Percentiles rank a stretch among this genome's conserved stretches.
These are phyloP conservation scores for Leishmania turanica DNA, from an alignment of 208 protist genomes.

Conservation along the genomic window DNA sequence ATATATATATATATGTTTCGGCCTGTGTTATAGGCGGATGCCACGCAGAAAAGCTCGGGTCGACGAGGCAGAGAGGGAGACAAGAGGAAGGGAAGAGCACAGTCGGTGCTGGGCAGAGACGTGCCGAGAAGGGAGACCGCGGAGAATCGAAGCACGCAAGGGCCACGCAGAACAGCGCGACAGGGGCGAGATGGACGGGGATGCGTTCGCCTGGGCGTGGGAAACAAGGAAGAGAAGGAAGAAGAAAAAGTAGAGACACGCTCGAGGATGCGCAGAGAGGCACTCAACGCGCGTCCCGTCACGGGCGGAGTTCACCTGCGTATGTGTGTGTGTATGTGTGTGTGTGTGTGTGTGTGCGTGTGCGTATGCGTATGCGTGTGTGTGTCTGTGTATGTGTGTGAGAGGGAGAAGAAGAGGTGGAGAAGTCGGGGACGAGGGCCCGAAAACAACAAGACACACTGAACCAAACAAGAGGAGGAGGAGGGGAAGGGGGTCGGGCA, in stretches of 20 bases:
- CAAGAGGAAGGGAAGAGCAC: no score
- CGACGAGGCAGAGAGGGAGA: no score
- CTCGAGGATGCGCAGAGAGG: no score
- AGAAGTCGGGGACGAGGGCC: neutral
- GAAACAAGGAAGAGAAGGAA: neutral
- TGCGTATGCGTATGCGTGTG: no score
- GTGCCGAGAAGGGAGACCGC: no score
- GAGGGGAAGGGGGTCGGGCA: conserved; percentile 7
- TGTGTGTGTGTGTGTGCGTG: neutral
- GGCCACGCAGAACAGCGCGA: no score
- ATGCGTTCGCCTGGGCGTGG: neutral
- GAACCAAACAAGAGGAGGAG: conserved; percentile 16
- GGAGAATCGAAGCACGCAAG: neutral
- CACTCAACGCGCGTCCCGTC: neutral
- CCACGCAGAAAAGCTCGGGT: no score
- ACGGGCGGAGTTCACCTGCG: neutral
- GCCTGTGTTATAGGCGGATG: no score
- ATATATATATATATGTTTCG: no score
- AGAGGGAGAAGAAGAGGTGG: neutral
- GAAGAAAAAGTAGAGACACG: neutral
- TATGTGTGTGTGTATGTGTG: neutral
- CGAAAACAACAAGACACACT: neutral
- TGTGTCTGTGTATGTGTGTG: no score
- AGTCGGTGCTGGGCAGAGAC: no score
- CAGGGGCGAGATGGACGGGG: no score